A percentile compares a stretch with the other conserved stretches of the same genome.
phyloP scores from a whole-genome alignment of 176 grass and related monocot genomes.

The Hordeum vulgare region DNA sequence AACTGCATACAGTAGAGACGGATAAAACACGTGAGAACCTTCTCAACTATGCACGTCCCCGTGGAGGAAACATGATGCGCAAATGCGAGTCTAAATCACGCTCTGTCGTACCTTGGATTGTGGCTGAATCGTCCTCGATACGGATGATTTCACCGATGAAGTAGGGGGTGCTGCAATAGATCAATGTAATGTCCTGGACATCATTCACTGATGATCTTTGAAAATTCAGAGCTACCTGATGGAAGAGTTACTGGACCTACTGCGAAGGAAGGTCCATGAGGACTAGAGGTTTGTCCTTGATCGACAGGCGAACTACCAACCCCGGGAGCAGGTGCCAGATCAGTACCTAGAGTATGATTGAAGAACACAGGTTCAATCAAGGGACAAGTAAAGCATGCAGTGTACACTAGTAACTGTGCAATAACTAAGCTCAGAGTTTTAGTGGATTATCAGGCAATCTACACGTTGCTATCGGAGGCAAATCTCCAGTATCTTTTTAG shows the following conservation, averaged over 20 bases:
- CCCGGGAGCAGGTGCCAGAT: slow-evolving; percentile 29
- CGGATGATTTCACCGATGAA: slow-evolving; percentile 74
- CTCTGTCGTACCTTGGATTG: slow-evolving; percentile 47
- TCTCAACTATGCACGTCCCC: background rate
- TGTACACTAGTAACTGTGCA: background rate
- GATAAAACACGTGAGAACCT: background rate
- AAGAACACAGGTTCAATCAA: slow-evolving; percentile 15
- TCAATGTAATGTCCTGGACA: slow-evolving; percentile 9
- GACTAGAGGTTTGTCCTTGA: slow-evolving; percentile 42
- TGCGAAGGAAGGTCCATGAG: slow-evolving; percentile 30
- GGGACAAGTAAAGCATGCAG: background rate
- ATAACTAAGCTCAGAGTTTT: background rate
- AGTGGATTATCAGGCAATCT: background rate
- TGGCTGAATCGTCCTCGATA: slow-evolving; percentile 85
- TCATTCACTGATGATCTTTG: background rate
- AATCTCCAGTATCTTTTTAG: background rate
- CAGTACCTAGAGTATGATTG: slow-evolving; percentile 36
- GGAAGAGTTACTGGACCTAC: slow-evolving; percentile 39
- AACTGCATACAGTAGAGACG: slow-evolving; percentile 32
- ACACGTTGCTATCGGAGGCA: background rate
- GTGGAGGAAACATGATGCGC: background rate
- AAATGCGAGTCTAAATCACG: background rate
- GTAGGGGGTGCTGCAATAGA: slow-evolving; percentile 24
- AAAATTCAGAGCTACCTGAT: slow-evolving; percentile 43
- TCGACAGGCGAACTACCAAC: slow-evolving; percentile 22